These are phyloP conservation scores for Circinella umbellata DNA, from an alignment of 371 early-diverging fungal genomes.

Conservation along the genomic window DNA sequence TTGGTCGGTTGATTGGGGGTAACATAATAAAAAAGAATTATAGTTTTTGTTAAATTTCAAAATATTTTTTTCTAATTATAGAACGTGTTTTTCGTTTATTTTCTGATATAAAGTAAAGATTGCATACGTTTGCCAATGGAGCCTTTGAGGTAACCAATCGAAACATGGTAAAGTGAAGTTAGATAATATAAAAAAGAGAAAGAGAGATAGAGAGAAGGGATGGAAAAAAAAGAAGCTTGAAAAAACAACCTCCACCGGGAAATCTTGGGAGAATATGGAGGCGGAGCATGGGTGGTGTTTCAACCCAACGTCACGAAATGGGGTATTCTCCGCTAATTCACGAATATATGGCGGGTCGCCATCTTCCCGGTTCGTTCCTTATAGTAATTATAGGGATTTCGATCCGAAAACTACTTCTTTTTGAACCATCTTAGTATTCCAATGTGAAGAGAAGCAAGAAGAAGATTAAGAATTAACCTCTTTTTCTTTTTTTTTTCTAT, in stretches of 20 bases:
- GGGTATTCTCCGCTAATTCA: background rate
- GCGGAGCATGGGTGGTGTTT: background rate
- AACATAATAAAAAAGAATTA: too few relatives aligned
- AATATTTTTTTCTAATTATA: background rate
- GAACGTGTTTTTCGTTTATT: background rate
- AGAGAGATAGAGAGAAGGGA: conserved; percentile 21
- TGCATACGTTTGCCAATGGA: conserved; percentile 61
- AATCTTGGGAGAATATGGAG: conserved; percentile 11
- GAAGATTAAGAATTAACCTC: too few relatives aligned
- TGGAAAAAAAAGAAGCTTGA: conserved; percentile 38
- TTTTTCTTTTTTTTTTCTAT: too few relatives aligned
- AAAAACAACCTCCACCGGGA: conserved; percentile 14
- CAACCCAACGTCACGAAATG: background rate
- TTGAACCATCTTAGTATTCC: too few relatives aligned
- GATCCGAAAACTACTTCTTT: background rate
- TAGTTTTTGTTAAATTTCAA: too few relatives aligned
- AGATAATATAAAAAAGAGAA: conserved; percentile 7
- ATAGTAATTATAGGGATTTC: background rate
- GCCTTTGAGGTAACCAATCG: conserved; percentile 64
- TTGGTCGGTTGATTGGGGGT: too few relatives aligned
- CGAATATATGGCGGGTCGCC: background rate
- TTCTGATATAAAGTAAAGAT: background rate
- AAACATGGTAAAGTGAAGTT: conserved; percentile 48
- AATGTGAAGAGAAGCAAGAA: too few relatives aligned
- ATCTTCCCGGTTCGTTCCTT: background rate